Conservation (phyloP, 768 basidiomycete genomes). For the Termitomyces sp. region DNA sequence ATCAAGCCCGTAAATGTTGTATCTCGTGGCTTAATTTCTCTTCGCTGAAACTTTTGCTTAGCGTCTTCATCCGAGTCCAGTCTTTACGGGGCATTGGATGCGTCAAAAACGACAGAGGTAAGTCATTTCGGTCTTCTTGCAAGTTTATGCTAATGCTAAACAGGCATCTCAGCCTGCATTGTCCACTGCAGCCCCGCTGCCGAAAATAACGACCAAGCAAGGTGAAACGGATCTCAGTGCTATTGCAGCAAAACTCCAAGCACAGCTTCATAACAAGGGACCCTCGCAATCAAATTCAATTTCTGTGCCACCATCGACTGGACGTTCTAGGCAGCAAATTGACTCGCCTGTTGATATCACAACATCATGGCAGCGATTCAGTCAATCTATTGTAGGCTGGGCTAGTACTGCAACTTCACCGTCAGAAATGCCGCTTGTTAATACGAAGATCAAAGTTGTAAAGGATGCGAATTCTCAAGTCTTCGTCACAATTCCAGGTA, state of each 20-base stretch:
- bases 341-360: background rate
- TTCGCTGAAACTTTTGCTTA: background rate
- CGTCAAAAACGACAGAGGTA: background rate
- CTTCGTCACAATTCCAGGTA: background rate
- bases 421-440: background rate
- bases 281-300: background rate
- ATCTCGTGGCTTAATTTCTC: background rate
- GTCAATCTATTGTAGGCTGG: background rate
- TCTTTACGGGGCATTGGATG: slow-evolving; percentile 2
- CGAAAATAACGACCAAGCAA: background rate
- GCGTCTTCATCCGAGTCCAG: slow-evolving; percentile 2
- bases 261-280: background rate
- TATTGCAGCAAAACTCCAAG: background rate
- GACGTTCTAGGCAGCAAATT: background rate
- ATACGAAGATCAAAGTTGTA: background rate
- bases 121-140: background rate
- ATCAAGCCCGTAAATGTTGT: background rate
- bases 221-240: background rate
- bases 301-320: background rate
- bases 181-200: background rate
- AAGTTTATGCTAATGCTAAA: background rate
- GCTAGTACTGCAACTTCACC: background rate
- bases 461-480: background rate
- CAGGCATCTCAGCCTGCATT: background rate
- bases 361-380: background rate